Base-by-base conservation (phyloP, 225 moss, liverwort and hornwort species). In the Thuidium tamariscinum region DNA sequence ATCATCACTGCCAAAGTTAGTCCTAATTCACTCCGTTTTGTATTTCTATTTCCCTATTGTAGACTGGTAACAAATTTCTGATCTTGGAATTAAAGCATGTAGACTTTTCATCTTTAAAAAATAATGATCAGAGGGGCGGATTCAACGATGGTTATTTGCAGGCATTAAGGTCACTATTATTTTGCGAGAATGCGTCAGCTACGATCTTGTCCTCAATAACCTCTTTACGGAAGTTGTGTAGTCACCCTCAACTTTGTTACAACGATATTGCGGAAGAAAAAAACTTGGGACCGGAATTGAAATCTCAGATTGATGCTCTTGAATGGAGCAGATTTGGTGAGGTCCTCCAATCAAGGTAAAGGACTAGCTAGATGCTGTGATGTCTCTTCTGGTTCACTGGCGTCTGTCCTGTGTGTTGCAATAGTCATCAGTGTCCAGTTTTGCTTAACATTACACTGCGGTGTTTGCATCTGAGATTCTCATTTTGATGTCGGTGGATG, bases 161-260 rank as follows among this genome's bases (percentile, higher is more conserved):
- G 95, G 89, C 91, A 74, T 85, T 93, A 39, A 85, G 80, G 83
- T 87, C 91, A 64, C 84, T 94, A 44, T 86, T 93, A 79, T 55
- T 92, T 22, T 84, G 88, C 41, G 89, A 87, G 59, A 95, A 90
- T 86, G 91, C 94, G 54, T 93, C 95, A 76, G 94, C 94, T 82
- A 89, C 90, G 76, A 92, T 95, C 49, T 82, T 95, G 70, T 94
- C 97, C 75, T 95, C 97, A 62, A 97, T 97, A 82, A 95, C 93
- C 57, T 92, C 95, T 27, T 78, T 95, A 51, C 93, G 97, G 86
- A 97, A 97, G 90, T 92, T 97, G 69, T 97, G 97, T 91, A 94
- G 94, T 88, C 95, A 97, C 87, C 97, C 97, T 71, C 89, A 89
- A 83, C 97, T 97, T 74, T 86, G 91, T 66, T 89, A 83, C 82